Conservation (phyloP, 2,329 filamentous ascomycete genomes). For the Xylaria sp. region DNA sequence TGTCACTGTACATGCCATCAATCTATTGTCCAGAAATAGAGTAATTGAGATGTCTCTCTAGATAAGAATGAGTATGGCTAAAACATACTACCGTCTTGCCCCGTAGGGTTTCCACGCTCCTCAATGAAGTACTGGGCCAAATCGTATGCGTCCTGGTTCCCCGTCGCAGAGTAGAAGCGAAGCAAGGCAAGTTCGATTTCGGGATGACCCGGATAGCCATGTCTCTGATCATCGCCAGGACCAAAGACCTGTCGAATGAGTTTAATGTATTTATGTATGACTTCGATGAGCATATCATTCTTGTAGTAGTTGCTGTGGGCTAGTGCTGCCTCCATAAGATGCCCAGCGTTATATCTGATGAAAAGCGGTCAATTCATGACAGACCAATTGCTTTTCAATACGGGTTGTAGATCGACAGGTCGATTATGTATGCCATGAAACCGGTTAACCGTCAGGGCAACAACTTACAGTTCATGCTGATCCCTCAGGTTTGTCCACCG, state of each 20-base stretch:
- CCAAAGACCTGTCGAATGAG: constrained; percentile 65
- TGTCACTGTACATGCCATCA: constrained; percentile 48
- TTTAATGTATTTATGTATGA: constrained; percentile 65
- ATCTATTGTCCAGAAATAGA: background rate
- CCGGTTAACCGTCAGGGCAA: background rate
- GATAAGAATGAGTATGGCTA: background rate
- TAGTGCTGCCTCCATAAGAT: constrained; percentile 70
- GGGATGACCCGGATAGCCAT: constrained; percentile 71
- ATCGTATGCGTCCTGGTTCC: constrained; percentile 53
- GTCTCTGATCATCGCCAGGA: constrained; percentile 58
- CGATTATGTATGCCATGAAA: background rate
- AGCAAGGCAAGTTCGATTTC: constrained; percentile 62
- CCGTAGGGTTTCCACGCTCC: constrained; percentile 65
- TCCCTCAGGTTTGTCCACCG: constrained; percentile 70
- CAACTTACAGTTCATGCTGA: constrained; percentile 68
- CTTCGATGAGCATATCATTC: constrained; percentile 62
- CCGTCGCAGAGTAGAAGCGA: constrained; percentile 53
- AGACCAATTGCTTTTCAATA: background rate
- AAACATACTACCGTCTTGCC: constrained; percentile 55
- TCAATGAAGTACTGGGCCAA: constrained; percentile 68
- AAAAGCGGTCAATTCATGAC: constrained; percentile 12
- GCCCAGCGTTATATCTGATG: constrained; percentile 67
- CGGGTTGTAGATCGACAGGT: background rate
- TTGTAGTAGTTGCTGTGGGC: constrained; percentile 65
- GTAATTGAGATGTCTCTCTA: background rate